Percentiles rank a stretch among this genome's conserved stretches.
These are phyloP conservation scores for Rossbeevera mucosa DNA, from an alignment of 768 basidiomycete species.

Conservation along the genomic window DNA sequence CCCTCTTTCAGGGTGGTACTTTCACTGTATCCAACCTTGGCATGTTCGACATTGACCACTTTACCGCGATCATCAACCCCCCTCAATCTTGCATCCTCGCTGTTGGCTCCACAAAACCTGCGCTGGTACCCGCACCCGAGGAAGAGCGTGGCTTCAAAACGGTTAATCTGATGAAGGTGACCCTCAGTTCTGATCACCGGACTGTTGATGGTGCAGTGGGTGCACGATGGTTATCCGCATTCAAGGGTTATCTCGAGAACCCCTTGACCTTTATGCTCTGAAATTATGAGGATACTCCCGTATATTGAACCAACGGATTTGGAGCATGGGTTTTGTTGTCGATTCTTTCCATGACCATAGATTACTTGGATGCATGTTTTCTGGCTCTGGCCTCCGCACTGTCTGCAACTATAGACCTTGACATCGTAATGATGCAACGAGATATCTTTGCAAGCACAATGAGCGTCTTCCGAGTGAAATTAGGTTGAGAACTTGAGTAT, in stretches of 20 bases:
- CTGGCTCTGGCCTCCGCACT: constrained; percentile 5
- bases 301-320: not conserved
- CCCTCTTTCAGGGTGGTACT: constrained; percentile 70
- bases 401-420: constrained; percentile 6
- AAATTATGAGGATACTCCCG: constrained; percentile 19
- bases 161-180: constrained; percentile 90
- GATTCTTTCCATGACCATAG: constrained; percentile 22
- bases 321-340: constrained; percentile 4
- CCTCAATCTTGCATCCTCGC: constrained; percentile 98
- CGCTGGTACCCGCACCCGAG: constrained; percentile 80
- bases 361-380: constrained; percentile 17
- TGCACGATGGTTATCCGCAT: constrained; percentile 87
- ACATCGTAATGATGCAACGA: not conserved
- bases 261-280: constrained; percentile 95
- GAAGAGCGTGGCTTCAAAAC: constrained; percentile 95
- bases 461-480: too few species aligned
- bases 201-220: constrained; percentile 95
- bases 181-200: constrained; percentile 91
- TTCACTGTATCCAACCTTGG: constrained; percentile 99
- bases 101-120: constrained; percentile 82
- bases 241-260: constrained; percentile 96
- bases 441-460: not conserved
- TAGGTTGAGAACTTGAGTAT: too few species aligned
- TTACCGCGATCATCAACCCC: constrained; percentile 98
- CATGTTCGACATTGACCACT: constrained; percentile 94